Conservation (phyloP, 371 early-diverging fungal species). For the Coemansia sp. region DNA sequence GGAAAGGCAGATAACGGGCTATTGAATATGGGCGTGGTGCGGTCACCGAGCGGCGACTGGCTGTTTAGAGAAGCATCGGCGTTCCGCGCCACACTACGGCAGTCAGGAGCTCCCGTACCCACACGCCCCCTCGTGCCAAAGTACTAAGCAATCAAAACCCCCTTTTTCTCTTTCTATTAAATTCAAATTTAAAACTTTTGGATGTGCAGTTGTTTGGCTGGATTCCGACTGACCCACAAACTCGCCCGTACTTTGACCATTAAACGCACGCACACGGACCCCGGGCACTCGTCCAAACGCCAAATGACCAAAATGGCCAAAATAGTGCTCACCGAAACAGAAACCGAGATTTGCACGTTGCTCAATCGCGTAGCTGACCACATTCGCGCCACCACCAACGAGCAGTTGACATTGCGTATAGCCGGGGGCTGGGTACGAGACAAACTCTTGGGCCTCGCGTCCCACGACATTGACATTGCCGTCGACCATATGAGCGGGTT, state of each 20-base stretch:
- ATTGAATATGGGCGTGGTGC: constrained; percentile 33
- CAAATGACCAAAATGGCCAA: neutral
- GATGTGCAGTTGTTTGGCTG: neutral
- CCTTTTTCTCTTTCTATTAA: neutral
- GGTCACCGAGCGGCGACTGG: constrained; percentile 27
- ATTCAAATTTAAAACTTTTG: neutral
- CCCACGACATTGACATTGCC: constrained; percentile 96
- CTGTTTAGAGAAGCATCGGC: constrained; percentile 32
- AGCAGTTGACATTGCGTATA: constrained; percentile 75
- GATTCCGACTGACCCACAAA: neutral
- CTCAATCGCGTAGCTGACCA: constrained; percentile 60
- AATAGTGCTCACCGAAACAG: constrained; percentile 55
- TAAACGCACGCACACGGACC: neutral
- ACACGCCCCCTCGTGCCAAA: constrained; percentile 29
- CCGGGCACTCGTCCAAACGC: neutral
- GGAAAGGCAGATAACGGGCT: constrained; percentile 6
- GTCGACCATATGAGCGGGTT: constrained; percentile 94
- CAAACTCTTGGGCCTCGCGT: constrained; percentile 89
- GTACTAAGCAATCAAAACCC: neutral
- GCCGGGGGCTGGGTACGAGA: constrained; percentile 99
- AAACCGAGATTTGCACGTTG: constrained; percentile 62
- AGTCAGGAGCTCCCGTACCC: constrained; percentile 43
- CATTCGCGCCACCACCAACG: constrained; percentile 55
- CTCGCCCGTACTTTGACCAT: neutral
- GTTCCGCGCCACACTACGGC: constrained; percentile 32